Conservation (phyloP, 2,329 filamentous ascomycete species). For the Fusarium dimerum region DNA sequence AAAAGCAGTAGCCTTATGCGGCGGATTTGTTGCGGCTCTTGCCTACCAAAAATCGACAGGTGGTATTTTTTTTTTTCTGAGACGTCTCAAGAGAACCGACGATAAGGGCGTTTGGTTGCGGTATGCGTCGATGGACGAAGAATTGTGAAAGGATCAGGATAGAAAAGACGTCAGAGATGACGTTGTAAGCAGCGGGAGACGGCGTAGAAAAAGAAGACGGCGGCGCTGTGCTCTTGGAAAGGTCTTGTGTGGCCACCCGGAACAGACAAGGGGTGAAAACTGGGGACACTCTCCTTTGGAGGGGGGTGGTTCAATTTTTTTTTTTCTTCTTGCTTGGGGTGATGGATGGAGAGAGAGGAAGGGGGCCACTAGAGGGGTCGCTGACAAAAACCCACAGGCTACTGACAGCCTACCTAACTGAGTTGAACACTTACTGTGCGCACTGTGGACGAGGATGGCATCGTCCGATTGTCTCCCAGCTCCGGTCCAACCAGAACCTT, state of each 20-base stretch:
- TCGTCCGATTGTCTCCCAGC: constrained; percentile 28
- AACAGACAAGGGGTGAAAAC: constrained; percentile 12
- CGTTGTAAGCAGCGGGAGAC: constrained; percentile 43
- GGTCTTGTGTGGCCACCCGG: constrained; percentile 16
- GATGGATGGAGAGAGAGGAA: too few relatives aligned
- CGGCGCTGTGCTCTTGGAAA: constrained; percentile 33
- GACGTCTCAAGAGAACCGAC: constrained; percentile 17
- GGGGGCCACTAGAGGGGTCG: constrained; percentile 2
- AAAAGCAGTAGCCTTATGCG: constrained; percentile 13
- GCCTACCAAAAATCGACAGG: constrained; percentile 20
- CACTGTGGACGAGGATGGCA: constrained; percentile 25
- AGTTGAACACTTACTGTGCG: constrained; percentile 6
- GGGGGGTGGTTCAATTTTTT: too few relatives aligned
- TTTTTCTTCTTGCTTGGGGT: too few relatives aligned
- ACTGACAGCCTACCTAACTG: not conserved
- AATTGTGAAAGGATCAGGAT: constrained; percentile 39
- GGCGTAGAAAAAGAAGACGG: constrained; percentile 37
- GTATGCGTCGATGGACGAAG: constrained; percentile 34
- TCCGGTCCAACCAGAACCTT: constrained; percentile 17
- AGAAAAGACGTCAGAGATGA: constrained; percentile 51
- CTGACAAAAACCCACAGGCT: constrained; percentile 21
- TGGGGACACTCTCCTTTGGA: constrained; percentile 8
- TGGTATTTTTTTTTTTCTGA: not conserved
- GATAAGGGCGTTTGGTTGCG: constrained; percentile 30
- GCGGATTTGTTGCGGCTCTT: constrained; percentile 26